A percentile compares a stretch with the other conserved stretches of the same genome.
phyloP scores from a whole-genome alignment of 2,329 filamentous ascomycete genomes.

The Diplocarpon rosae region DNA sequence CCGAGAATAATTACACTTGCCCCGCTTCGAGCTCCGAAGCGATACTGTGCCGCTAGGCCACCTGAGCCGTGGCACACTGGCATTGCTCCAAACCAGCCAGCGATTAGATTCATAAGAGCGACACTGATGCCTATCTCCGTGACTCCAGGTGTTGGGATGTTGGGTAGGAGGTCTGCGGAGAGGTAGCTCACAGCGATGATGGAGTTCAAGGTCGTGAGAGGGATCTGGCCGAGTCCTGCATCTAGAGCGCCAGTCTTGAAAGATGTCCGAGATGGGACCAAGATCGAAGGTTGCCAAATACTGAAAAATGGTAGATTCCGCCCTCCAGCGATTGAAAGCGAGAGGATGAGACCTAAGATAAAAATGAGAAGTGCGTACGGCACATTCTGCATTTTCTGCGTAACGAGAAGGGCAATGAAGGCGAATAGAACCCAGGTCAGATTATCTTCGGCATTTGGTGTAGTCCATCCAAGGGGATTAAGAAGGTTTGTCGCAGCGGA shows the following conservation, averaged over 20 bases:
- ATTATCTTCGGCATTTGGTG: slow-evolving; percentile 62
- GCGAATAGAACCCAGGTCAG: slow-evolving; percentile 64
- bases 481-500: slow-evolving; percentile 63
- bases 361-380: slow-evolving; percentile 74
- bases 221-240: slow-evolving; percentile 63
- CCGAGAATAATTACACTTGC: slow-evolving; percentile 75
- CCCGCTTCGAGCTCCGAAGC: slow-evolving; percentile 84
- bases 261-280: slow-evolving; percentile 32
- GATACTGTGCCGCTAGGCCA: slow-evolving; percentile 79
- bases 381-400: slow-evolving; percentile 51
- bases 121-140: slow-evolving; percentile 75
- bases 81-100: slow-evolving; percentile 91
- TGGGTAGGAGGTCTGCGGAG: slow-evolving; percentile 64
- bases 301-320: slow-evolving; percentile 38
- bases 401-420: slow-evolving; percentile 59
- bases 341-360: slow-evolving; percentile 54
- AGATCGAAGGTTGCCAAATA: slow-evolving; percentile 48
- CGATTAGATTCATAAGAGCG: slow-evolving; percentile 69
- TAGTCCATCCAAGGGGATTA: slow-evolving; percentile 55
- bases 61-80: slow-evolving; percentile 90
- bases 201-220: slow-evolving; percentile 85
- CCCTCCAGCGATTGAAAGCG: slow-evolving; percentile 35
- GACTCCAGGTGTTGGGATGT: slow-evolving; percentile 55
- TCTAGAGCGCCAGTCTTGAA: slow-evolving; percentile 46
- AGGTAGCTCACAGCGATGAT: slow-evolving; percentile 79